phyloP scores from a whole-genome alignment of 1,284 basidiomycete genomes.

The Tremellales sp. region DNA sequence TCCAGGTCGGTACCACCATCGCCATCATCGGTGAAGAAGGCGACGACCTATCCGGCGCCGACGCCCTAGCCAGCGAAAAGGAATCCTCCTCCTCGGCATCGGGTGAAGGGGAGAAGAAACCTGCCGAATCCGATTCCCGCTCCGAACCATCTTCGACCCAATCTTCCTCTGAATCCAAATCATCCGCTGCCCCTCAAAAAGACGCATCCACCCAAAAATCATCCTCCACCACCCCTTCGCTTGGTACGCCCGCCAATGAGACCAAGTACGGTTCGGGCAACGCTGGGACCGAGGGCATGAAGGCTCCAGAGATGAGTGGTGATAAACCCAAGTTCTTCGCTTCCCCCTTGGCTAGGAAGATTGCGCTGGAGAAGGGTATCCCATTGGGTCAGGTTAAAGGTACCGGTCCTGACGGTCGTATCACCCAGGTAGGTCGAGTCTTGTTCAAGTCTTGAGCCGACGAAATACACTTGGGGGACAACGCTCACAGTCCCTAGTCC shows the following conservation, averaged over 20 bases:
- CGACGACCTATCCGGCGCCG: conserved; percentile 81
- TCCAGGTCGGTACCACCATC: conserved; percentile 80
- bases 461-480: too few species aligned
- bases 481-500: conserved; percentile 24
- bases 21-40: conserved; percentile 90
- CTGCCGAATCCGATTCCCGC: not conserved
- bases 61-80: conserved; percentile 60
- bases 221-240: conserved; percentile 24
- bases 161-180: conserved; percentile 35
- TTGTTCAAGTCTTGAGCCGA: too few species aligned
- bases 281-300: conserved; percentile 31
- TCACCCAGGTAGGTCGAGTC: conserved; percentile 63
- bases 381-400: conserved; percentile 90
- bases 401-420: conserved; percentile 87
- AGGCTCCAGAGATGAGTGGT: conserved; percentile 31
- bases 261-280: conserved; percentile 60
- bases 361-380: conserved; percentile 91
- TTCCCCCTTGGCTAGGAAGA: conserved; percentile 90
- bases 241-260: conserved; percentile 41
- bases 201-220: conserved; percentile 49
- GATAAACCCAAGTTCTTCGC: conserved; percentile 76
- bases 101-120: not conserved
- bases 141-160: not conserved
- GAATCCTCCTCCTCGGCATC: conserved; percentile 19
- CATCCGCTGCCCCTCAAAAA: conserved; percentile 47